Percentiles rank a stretch among this genome's conserved stretches.
phyloP scores from a whole-genome alignment of 768 basidiomycete species.

The Rhodotorula babjevae region DNA sequence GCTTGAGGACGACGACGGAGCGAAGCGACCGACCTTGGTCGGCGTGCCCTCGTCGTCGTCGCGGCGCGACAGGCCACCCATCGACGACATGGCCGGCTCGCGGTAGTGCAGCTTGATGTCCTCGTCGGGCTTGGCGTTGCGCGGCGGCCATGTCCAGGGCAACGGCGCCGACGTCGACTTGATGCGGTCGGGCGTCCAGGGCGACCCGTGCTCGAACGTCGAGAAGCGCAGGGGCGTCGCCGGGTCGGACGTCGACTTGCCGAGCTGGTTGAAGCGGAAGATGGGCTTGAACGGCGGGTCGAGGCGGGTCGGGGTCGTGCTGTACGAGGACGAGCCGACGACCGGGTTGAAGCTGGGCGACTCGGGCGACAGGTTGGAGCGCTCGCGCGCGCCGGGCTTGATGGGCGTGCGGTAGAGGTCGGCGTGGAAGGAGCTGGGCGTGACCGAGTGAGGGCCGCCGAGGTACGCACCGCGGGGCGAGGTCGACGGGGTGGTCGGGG shows the following conservation, averaged over 20 bases:
- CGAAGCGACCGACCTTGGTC: not conserved
- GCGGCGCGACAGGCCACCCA: not conserved
- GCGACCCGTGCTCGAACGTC: not conserved
- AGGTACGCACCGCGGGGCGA: no score
- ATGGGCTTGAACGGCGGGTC: not conserved
- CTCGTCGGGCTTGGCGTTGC: not conserved
- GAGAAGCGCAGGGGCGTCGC: not conserved
- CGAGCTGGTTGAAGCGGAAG: no score
- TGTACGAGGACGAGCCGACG: not conserved
- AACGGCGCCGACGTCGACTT: not conserved
- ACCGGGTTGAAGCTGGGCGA: not conserved
- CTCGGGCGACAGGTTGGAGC: not conserved
- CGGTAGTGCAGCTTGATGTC: not conserved
- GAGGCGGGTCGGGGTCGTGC: not conserved
- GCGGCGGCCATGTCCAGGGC: not conserved
- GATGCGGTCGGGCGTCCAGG: no score
- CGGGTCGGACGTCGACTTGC: not conserved
- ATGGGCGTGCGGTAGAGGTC: not conserved
- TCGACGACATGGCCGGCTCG: not conserved
- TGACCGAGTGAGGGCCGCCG: not conserved
- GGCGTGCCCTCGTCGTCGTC: not conserved
- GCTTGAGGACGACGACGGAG: not conserved
- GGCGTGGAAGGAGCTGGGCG: fast-evolving
- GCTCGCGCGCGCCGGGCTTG: not conserved
- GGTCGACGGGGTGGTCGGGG: not conserved